Evolutionary conservation across 192 early-diverging fungal species (phyloP), one percentile per base, ranked within the genome.

Genomic region (Linderina pennispora): DNA sequence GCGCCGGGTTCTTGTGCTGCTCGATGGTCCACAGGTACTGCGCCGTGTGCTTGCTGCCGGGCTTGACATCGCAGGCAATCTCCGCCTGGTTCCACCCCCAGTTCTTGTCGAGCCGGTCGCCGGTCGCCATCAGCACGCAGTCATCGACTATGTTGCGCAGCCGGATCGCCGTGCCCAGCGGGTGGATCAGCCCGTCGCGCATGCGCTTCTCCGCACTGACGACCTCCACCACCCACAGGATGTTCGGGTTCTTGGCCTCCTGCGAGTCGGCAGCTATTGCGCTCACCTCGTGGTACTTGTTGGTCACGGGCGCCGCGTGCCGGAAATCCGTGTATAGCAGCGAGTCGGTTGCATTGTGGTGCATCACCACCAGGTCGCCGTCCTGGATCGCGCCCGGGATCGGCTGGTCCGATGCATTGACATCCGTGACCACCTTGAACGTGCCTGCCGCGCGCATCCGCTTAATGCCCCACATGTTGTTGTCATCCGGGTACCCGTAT

Each of bases 81-180:
- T 99, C 92, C 34, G 90, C 86, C 63, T 94, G 92, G 28, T 81
- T 81, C 72, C 84, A 94, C 25, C 84, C 94, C 93, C 92, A 96
- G 36, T 87, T 80, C 48, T 70, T 62, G 36, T 94, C 94, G 26
- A 99, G 73, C 34, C 79, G 67, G 31, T 81, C 77, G 52, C 77
- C 74, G 49, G 85, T 82, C 8, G 89, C 83, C 57, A 84, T 78
- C 16, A 99, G 60, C 24, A 83, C 78, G 51, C 93, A 93, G 40
- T 75, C 56, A 42, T 45, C 34, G 58, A 82, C 88, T 8, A 85
- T 61, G 48, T 92, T 60, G 28, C 80, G 78, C 62, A 99, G 82
- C 36, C 79, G 77, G 32, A 77, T 65, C 17, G 70, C 61, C 14
- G 85, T 74, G 26, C 83, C 80, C 36, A 81, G 74, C 36, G 89